Evolutionary conservation across 1,284 basidiomycete genomes (phyloP), one percentile per base, ranked within the genome.

Genomic region (Moniliophthora roreri): DNA sequence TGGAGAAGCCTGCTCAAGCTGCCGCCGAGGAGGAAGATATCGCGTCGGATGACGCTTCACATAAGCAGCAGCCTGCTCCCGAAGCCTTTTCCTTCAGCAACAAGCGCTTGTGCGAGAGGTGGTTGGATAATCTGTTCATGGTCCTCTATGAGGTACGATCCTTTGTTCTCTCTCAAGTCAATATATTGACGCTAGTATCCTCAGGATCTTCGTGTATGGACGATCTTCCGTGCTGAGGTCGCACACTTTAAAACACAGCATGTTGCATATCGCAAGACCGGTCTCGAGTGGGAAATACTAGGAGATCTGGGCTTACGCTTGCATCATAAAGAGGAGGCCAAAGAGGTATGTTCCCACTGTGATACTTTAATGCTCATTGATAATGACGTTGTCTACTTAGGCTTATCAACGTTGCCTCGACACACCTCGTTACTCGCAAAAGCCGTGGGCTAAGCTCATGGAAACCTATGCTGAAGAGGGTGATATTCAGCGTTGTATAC

Each of bases 41-140:
- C 10, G 60, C 61, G 48, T 45, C 47, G 6, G 58, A 57, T 9
- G 62, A 64, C 44, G 63, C 71, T 10, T 56, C 64, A 58, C 71
- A 44, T 58, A 62, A 32, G 20, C 50, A 16, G 21, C 53, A 41
- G 49, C 57, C 71, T 28, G 61, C 68, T 15, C 73, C 80, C 57
- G 87, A 90, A 54, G 76, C 88, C 3, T 93, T 93, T 65, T 93
- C 94, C 32, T 98, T 99, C 71, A 94, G 86, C 63, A 98, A 95
- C 70, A 99, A 99, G 76, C 80, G 97, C 34, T 74, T 99, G 26
- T 99, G 97, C 68, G 96, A 99, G 68, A 81, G 97, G 47, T 99
- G 96, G 96, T 78, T 99, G 50, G 96, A 98, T 69, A 99, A 99
- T 63, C 71, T 99, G 52, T 99, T 99, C 75, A 95, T 99, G 93